Evolutionary conservation across 139 green algal genomes (phyloP).

Genomic region (Raphidocelis subcapitata): DNA sequence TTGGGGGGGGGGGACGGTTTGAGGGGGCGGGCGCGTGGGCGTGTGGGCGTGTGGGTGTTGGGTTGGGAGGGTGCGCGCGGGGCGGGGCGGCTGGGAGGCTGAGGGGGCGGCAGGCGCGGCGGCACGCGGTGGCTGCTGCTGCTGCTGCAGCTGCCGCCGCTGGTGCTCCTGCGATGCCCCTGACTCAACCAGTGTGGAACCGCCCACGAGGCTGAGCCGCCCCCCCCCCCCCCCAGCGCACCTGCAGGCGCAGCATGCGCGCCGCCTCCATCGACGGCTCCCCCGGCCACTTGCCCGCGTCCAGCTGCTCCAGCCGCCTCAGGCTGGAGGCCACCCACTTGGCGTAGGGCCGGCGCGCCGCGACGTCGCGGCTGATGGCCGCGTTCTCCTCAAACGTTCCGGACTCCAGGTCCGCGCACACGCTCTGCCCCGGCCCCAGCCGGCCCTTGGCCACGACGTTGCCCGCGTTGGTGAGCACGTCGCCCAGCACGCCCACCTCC

Average conservation of each 20-base stretch:
- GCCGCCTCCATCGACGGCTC: slow-evolving; percentile 53
- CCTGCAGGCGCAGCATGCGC: slow-evolving; percentile 66
- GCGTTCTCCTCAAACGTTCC: slow-evolving; percentile 88
- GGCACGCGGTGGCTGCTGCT: too few relatives aligned
- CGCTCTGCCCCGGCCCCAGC: slow-evolving; percentile 96
- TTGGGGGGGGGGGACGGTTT: neutral
- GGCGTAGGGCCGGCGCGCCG: slow-evolving; percentile 73
- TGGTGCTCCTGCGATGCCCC: too few relatives aligned
- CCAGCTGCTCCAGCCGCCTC: slow-evolving; percentile 54
- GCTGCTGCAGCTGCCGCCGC: too few relatives aligned
- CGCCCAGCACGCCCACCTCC: slow-evolving; percentile 89
- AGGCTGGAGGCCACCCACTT: slow-evolving; percentile 76
- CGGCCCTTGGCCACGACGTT: slow-evolving; percentile 92
- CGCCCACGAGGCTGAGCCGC: too few relatives aligned
- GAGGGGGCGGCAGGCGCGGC: neutral
- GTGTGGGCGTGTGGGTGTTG: neutral
- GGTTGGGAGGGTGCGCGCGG: neutral
- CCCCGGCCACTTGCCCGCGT: slow-evolving; percentile 29
- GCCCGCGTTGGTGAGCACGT: slow-evolving; percentile 82
- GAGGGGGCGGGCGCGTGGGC: neutral
- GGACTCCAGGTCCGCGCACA: slow-evolving; percentile 83
- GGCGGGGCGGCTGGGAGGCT: neutral
- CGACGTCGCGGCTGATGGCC: slow-evolving; percentile 79
- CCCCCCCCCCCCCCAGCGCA: slow-evolving; percentile 18
- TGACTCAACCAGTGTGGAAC: too few relatives aligned